Evolutionary conservation across 1,284 basidiomycete species (phyloP).

Genomic region (Cryptococcus sp.): DNA sequence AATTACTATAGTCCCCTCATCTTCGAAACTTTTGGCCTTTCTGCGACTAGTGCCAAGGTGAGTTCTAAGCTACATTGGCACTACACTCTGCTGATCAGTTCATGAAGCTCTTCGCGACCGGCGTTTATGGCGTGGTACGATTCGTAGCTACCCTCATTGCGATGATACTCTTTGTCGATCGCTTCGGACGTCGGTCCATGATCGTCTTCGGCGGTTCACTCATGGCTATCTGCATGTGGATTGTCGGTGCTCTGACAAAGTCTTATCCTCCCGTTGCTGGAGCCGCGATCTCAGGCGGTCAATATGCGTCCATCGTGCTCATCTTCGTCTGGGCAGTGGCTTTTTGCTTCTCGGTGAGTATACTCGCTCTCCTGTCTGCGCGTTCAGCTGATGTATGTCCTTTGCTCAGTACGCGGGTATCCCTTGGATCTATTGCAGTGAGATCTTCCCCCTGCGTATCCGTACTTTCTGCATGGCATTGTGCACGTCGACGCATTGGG

Average conservation of each 20-base stretch:
- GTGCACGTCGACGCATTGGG: conserved; percentile 28
- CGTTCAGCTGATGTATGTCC: conserved; percentile 3
- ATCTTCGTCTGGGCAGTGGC: too few species aligned
- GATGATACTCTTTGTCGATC: conserved; percentile 36
- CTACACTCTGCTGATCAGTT: background rate
- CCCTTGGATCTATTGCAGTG: conserved; percentile 30
- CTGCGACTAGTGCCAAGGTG: too few species aligned
- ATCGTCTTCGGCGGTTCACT: conserved; percentile 27
- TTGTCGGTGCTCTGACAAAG: conserved; percentile 10
- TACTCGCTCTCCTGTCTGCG: too few species aligned
- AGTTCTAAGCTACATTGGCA: too few species aligned
- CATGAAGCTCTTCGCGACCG: conserved; percentile 37
- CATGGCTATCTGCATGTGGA: conserved; percentile 21
- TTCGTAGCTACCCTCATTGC: conserved; percentile 19
- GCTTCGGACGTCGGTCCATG: conserved; percentile 38
- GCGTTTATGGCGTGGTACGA: conserved; percentile 52
- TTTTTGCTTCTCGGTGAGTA: too few species aligned
- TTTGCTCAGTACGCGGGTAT: conserved; percentile 20
- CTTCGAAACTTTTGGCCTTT: too few species aligned
- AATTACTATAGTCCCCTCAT: too few species aligned
- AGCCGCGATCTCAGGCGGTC: conserved; percentile 8
- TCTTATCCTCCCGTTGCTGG: conserved; percentile 10
- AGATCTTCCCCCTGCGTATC: conserved; percentile 29
- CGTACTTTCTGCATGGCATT: conserved; percentile 22
- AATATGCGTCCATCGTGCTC: too few species aligned